phyloP scores from a whole-genome alignment of 1,139 yeast species.

The Sugiyamaella grinbergsii region DNA sequence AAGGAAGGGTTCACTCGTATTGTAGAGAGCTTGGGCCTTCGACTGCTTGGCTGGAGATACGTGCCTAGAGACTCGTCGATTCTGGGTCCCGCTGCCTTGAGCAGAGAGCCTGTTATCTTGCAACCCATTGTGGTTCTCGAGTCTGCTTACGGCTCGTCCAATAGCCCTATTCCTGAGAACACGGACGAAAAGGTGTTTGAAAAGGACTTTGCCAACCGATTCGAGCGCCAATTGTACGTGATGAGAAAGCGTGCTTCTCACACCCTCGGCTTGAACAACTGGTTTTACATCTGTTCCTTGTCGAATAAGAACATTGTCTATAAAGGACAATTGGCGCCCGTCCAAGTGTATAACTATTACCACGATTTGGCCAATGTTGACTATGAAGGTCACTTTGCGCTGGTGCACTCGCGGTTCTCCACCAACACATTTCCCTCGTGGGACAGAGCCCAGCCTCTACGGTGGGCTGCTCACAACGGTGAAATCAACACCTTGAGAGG shows the following conservation, averaged over 20 bases:
- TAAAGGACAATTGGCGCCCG: constrained; percentile 97
- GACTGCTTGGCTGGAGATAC: constrained; percentile 89
- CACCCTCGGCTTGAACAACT: constrained; percentile 88
- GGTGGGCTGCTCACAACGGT: constrained; percentile 99
- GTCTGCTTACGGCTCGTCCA: constrained; percentile 53
- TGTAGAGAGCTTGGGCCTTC: constrained; percentile 73
- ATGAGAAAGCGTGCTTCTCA: constrained; percentile 88
- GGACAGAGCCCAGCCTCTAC: constrained; percentile 98
- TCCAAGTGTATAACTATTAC: constrained; percentile 92
- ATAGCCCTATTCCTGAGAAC: constrained; percentile 28
- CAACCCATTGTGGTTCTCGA: constrained; percentile 84
- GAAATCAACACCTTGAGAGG: constrained; percentile 97
- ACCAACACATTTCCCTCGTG: constrained; percentile 98
- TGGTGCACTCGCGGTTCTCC: constrained; percentile 96
- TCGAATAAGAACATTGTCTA: constrained; percentile 89
- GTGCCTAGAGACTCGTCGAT: constrained; percentile 96
- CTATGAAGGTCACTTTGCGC: constrained; percentile 92
- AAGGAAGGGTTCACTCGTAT: constrained; percentile 76
- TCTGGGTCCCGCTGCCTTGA: constrained; percentile 90
- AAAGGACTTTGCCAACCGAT: constrained; percentile 58
- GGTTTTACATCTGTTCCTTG: constrained; percentile 96
- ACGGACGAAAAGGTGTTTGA: constrained; percentile 54
- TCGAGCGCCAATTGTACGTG: constrained; percentile 82
- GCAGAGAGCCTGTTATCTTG: constrained; percentile 86
- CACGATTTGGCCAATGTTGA: constrained; percentile 90